A percentile compares a stretch with the other conserved stretches of the same genome.
Conservation (phyloP, 176 grass and related monocot species). For the Oryza brachyantha region DNA sequence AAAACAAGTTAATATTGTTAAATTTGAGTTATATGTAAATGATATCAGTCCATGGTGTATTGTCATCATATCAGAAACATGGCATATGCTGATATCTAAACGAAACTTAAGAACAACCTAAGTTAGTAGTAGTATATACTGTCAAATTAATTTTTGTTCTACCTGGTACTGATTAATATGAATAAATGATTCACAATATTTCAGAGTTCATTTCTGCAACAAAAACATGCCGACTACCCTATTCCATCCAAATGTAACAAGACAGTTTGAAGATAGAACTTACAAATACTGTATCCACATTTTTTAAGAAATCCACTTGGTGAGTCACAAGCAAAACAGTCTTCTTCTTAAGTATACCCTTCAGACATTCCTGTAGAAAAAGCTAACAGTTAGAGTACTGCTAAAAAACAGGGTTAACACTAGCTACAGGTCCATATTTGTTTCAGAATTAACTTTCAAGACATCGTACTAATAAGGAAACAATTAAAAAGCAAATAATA, state of each 20-base stretch:
- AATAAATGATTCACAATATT: not conserved
- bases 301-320: conserved; percentile 73
- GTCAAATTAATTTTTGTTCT: no score
- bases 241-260: not conserved
- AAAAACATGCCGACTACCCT: not conserved
- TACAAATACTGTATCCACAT: conserved; percentile 63
- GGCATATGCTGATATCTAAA: not conserved
- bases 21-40: not conserved
- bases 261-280: not conserved
- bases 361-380: conserved; percentile 61
- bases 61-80: not conserved
- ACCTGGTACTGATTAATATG: not conserved
- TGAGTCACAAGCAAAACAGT: conserved; percentile 75
- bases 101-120: no score
- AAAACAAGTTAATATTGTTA: not conserved
- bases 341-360: conserved; percentile 58
- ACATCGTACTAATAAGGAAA: not conserved
- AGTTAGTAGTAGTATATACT: no score
- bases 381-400: not conserved
- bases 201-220: not conserved
- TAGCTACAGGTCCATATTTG: not conserved
- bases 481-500: not conserved
- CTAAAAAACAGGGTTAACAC: not conserved
- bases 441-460: not conserved
- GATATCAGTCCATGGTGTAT: not conserved